These are phyloP conservation scores for Mycena amicta DNA, from an alignment of 768 basidiomycete species.

Conservation along the genomic window DNA sequence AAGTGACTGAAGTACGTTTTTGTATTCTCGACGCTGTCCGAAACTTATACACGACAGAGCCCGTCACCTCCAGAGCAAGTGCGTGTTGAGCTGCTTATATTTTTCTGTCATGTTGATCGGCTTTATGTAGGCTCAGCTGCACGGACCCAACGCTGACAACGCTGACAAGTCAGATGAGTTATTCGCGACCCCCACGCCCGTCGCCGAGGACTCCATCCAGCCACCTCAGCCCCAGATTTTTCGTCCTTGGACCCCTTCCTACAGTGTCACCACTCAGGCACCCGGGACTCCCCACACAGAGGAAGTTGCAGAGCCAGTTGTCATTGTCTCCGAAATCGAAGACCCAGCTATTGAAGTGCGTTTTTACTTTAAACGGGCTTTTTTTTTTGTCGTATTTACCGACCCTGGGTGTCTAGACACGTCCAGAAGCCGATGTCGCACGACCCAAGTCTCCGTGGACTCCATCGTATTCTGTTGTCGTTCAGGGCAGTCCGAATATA, in stretches of 20 bases:
- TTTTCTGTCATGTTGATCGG: background rate
- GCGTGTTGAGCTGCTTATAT: no score
- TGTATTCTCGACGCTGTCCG: no score
- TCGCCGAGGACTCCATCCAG: conserved; percentile 9
- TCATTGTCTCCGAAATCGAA: conserved; percentile 6
- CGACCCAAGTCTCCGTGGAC: conserved; percentile 37
- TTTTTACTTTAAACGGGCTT: background rate
- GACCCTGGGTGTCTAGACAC: background rate
- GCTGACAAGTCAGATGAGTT: no score
- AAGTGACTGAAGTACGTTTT: background rate
- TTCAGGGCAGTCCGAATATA: conserved; percentile 31
- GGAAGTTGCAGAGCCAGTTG: conserved; percentile 14
- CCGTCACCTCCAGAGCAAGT: no score
- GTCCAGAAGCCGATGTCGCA: conserved; percentile 5
- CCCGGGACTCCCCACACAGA: conserved; percentile 13
- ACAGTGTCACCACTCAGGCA: conserved; percentile 31
- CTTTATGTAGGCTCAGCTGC: background rate
- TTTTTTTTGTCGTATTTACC: background rate
- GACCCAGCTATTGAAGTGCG: conserved; percentile 7
- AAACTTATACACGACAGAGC: no score
- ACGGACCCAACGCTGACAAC: background rate
- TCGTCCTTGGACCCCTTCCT: conserved; percentile 34
- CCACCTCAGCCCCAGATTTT: conserved; percentile 20
- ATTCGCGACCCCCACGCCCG: no score
- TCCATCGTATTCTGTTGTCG: conserved; percentile 40